phyloP scores from a whole-genome alignment of 1,284 basidiomycete species.

The Fomes fomentarius region DNA sequence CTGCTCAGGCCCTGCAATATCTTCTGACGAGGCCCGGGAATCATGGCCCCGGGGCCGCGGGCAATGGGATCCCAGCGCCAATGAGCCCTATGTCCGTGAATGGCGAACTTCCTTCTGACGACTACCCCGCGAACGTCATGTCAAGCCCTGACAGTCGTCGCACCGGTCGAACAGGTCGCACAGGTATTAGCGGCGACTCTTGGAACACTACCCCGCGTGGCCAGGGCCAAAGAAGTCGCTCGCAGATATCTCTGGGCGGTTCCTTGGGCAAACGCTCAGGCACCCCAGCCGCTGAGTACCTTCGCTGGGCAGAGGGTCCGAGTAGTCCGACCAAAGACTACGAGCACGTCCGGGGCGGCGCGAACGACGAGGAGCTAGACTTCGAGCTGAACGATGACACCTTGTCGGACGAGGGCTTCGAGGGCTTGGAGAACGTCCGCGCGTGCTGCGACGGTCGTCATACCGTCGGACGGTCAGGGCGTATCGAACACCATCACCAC shows the following conservation, averaged over 20 bases:
- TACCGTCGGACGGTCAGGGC: constrained; percentile 66
- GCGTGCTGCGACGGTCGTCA: constrained; percentile 95
- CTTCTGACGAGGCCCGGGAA: constrained; percentile 73
- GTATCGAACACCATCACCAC: constrained; percentile 53
- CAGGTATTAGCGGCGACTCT: constrained; percentile 52
- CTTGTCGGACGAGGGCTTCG: constrained; percentile 82
- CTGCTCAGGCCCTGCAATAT: constrained; percentile 79
- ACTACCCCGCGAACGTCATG: constrained; percentile 45
- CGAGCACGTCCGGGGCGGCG: constrained; percentile 54
- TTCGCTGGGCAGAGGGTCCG: constrained; percentile 74
- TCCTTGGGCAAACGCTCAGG: constrained; percentile 84
- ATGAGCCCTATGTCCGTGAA: constrained; percentile 58
- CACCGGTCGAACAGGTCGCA: constrained; percentile 58
- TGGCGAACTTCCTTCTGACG: constrained; percentile 53
- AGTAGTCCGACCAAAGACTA: constrained; percentile 72
- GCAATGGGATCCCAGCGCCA: constrained; percentile 43
- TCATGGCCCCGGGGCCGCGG: constrained; percentile 44
- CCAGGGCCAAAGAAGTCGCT: constrained; percentile 70
- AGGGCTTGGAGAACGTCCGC: constrained; percentile 93
- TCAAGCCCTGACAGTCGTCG: constrained; percentile 74
- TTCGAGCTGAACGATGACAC: constrained; percentile 79
- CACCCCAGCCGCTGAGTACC: constrained; percentile 88
- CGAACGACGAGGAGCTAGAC: constrained; percentile 74
- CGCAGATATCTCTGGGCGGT: constrained; percentile 70
- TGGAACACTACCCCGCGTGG: constrained; percentile 79